Base-by-base conservation (phyloP, 176 grass and related monocot species). In the Juncus inflexus region DNA sequence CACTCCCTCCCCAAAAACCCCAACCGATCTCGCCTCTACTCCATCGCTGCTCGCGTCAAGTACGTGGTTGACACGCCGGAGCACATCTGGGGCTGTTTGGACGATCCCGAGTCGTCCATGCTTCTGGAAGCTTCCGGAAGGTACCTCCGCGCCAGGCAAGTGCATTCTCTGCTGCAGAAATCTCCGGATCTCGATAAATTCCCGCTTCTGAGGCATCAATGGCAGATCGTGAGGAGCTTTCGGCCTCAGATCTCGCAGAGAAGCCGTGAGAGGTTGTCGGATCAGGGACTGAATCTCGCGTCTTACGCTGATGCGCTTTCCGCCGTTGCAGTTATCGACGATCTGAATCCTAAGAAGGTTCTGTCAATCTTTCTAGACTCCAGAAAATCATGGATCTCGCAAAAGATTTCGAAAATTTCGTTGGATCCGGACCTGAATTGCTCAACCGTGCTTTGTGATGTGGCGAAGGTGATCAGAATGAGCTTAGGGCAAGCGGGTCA, bases 11-110 rank as follows among this genome's bases (percentile, higher is more conserved):
- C 69, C 28, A 51, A 60, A 62, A 40, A 63, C 62, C n/a, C 69
- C 42, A 63, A 78, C 0, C 78, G 89, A 35, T 76, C 61, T 15
- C 73, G 83, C 55, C 60, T 99, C 9, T 99, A 99, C 52, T 63
- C 81, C 2, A 70, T 81, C 3, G 83, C 88, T 0, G 84, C 94
- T 40, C 83, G 94, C 10, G 83, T 87, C 60, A 99, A 99, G 83
- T 99, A 99, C 70, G 78, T 99, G 7, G 88, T 99, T 11, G 94
- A 99, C 81, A 92, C 94, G 4, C 88, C 94, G n/a, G 94, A 99
- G 78, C 87, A 92, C 83, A 99, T 99, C 58, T 99, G 95, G 95
- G 95, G 95, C 2, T 80, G 88, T 37, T 84, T 99, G 6, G 95
- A 99, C 55, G 89, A 99, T 6, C 38, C 54, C 37, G 68, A 71